These are phyloP conservation scores for Aristolochia fimbriata DNA, from an alignment of 164 flowering plant species.

Conservation along the genomic window DNA sequence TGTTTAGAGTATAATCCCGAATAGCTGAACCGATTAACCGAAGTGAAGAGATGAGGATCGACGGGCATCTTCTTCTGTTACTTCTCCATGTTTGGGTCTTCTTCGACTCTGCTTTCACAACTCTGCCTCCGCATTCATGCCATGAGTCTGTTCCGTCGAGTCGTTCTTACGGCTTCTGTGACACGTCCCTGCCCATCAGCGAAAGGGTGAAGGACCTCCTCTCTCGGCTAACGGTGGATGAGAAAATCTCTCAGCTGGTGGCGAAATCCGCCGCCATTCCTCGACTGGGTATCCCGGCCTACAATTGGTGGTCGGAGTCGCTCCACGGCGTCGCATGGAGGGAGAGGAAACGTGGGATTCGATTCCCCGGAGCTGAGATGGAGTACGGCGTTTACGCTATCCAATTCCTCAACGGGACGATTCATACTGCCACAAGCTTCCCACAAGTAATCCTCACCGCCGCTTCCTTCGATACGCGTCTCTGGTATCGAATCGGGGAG, in stretches of 20 bases:
- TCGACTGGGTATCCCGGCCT: slow-evolving; percentile 69
- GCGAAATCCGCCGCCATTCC: slow-evolving; percentile 56
- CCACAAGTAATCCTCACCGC: slow-evolving; percentile 88
- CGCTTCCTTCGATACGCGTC: slow-evolving; percentile 57
- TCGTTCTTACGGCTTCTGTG: slow-evolving; percentile 44
- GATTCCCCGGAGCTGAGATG: no score
- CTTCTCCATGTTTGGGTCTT: slow-evolving; percentile 5
- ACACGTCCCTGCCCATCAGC: slow-evolving; percentile 35
- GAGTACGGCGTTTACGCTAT: no score
- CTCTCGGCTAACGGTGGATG: slow-evolving; percentile 70
- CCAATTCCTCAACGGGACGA: slow-evolving; percentile 30
- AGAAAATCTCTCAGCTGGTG: slow-evolving; percentile 72
- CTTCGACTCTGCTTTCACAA: slow-evolving; percentile 5
- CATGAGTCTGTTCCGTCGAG: slow-evolving; percentile 37
- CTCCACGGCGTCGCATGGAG: slow-evolving; percentile 65
- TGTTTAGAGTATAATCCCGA: no score
- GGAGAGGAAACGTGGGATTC: slow-evolving; percentile 20
- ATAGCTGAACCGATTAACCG: no score
- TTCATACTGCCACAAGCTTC: slow-evolving; percentile 65
- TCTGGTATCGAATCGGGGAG: slow-evolving; percentile 80
- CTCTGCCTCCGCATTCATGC: slow-evolving; percentile 55
- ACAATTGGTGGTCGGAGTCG: slow-evolving; percentile 90
- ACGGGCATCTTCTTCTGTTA: background rate
- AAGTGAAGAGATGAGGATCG: no score
- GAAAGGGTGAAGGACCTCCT: slow-evolving; percentile 52